Evolutionary conservation across 768 basidiomycete genomes (phyloP).

Genomic region (Cystofilobasidium capitatum): DNA sequence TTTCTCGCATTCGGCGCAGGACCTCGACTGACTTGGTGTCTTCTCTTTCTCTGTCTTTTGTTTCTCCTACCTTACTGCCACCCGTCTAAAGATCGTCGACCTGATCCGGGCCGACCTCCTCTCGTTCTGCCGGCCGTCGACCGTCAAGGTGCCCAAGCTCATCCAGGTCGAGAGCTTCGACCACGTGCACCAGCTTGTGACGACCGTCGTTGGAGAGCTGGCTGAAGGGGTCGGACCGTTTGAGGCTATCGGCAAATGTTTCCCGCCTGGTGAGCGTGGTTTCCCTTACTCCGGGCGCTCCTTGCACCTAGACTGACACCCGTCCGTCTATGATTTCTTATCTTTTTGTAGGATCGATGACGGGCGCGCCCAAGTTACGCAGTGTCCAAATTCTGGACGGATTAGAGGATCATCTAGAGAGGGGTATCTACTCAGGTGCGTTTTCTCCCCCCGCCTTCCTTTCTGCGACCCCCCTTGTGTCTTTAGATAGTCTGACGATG

Average conservation of each 20-base stretch:
- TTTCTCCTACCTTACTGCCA: too few species aligned
- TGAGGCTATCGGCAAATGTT: constrained; percentile 64
- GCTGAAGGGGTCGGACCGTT: constrained; percentile 51
- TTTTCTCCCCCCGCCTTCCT: background rate
- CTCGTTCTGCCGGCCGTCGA: constrained; percentile 60
- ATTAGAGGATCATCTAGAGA: constrained; percentile 56
- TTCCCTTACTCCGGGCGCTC: constrained; percentile 12
- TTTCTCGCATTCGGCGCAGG: background rate
- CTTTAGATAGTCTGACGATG: too few species aligned
- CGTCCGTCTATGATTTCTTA: too few species aligned
- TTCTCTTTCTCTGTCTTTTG: background rate
- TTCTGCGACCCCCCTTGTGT: too few species aligned
- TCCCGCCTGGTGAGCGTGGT: constrained; percentile 64
- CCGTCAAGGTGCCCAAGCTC: constrained; percentile 73
- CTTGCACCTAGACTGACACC: background rate
- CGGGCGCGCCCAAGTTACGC: constrained; percentile 90
- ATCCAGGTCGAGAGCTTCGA: constrained; percentile 84
- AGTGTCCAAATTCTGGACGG: constrained; percentile 78
- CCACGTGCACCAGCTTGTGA: constrained; percentile 91
- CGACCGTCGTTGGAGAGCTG: constrained; percentile 71
- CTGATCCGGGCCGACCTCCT: constrained; percentile 88
- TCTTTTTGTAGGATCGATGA: constrained; percentile 78
- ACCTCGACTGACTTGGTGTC: background rate
- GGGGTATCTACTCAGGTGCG: constrained; percentile 65
- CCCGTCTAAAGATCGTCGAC: constrained; percentile 61